Base-by-base conservation (phyloP, 345 rosid genomes). In the Gossypium australe region DNA sequence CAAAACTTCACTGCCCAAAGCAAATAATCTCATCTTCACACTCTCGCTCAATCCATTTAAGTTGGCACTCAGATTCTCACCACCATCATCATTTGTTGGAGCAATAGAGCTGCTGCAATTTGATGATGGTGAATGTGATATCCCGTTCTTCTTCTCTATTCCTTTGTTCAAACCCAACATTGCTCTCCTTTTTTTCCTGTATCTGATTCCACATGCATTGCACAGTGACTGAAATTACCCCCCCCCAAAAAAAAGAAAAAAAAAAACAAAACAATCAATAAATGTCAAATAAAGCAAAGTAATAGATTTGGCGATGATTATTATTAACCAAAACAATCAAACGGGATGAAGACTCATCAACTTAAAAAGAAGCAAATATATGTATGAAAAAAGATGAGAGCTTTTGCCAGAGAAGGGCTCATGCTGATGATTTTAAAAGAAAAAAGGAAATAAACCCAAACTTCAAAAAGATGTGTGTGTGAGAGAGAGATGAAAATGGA, bases 131-230 rank as follows among this genome's bases (percentile, higher is more conserved):
- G 76, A 73, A 10, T 27, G 67, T 14, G 45, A 22, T 73, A 67
- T 80, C 57, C 80, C 83, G n/a, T 74, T 77, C 66, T 63, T 88
- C 82, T 72, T 88, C 34, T 58, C 75, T 13, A 68, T 29, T 65
- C 18, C 43, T 70, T 74, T 85, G 24, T 77, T 78, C 49, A 72
- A 78, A 11, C 76, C 67, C 75, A 76, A 55, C 29, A 80, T 72
- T 24, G 69, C 77, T 65, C 87, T 74, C 79, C 85, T 88, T 69
- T 73, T 87, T 86, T 92, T 92, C 76, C 93, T 85, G 79, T 84
- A 81, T 56, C 90, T 90, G 76, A 94, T 92, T 34, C 98, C 98
- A 79, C 97, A 94, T 34, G 98, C 98, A 79, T 94, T 94, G 80
- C 98, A 92, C 24, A 92, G 82, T 34, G 94, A 86, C 98, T 94